These are phyloP conservation scores for Solanum bulbocastanum DNA, from an alignment of 257 asterid species.

Conservation along the genomic window DNA sequence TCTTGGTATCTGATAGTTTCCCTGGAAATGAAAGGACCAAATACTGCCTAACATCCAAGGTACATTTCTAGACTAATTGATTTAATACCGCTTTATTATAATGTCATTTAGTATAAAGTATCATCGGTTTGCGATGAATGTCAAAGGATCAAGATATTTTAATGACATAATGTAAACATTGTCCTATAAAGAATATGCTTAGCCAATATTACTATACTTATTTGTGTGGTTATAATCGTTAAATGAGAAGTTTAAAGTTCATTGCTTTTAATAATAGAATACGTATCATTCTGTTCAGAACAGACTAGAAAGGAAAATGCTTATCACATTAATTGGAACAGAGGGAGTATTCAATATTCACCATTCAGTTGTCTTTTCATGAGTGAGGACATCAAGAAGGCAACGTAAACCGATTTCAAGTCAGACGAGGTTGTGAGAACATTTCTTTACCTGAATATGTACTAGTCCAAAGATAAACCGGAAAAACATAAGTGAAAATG, in stretches of 20 bases:
- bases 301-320: neutral
- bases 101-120: neutral
- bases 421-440: neutral
- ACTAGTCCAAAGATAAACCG: neutral
- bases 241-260: neutral
- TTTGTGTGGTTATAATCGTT: neutral
- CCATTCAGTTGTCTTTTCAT: neutral
- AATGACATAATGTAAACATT: neutral
- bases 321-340: neutral
- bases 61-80: neutral
- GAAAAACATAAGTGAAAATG: neutral
- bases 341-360: neutral
- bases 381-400: neutral
- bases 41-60: conserved; percentile 80
- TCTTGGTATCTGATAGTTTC: conserved; percentile 76
- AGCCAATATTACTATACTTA: neutral
- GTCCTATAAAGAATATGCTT: neutral
- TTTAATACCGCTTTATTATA: neutral
- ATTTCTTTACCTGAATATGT: neutral
- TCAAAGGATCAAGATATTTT: neutral
- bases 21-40: conserved; percentile 85
- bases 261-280: neutral
- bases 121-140: neutral
- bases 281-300: neutral
- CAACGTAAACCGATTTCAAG: neutral